These are phyloP conservation scores for Sporothrix schenckii DNA, from an alignment of 2,329 filamentous ascomycete genomes.

Conservation along the genomic window DNA sequence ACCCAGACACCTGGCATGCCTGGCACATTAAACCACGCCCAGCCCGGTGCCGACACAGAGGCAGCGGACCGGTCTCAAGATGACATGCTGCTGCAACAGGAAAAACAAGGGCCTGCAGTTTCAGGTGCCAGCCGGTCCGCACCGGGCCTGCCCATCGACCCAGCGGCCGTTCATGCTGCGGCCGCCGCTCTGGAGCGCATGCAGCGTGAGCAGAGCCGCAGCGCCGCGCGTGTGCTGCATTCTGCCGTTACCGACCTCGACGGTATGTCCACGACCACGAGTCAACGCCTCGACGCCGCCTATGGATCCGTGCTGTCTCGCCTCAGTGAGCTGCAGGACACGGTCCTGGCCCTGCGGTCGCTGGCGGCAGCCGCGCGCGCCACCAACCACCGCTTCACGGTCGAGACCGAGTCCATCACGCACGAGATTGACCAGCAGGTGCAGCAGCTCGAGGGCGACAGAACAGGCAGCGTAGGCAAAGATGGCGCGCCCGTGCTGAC, in stretches of 20 bases:
- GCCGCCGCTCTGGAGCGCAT: constrained; percentile 34
- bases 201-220: constrained; percentile 32
- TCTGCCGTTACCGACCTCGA: constrained; percentile 31
- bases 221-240: constrained; percentile 31
- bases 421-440: constrained; percentile 65
- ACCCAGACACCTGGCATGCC: not conserved
- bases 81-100: constrained; percentile 11
- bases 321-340: constrained; percentile 64
- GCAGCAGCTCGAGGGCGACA: constrained; percentile 11
- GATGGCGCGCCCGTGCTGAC: constrained; percentile 56
- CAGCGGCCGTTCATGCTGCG: constrained; percentile 31
- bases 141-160: not conserved
- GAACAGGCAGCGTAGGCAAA: not conserved
- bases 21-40: not conserved
- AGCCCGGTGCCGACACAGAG: not conserved
- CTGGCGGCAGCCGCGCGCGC: constrained; percentile 64
- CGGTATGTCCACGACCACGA: constrained; percentile 58
- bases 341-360: constrained; percentile 65
- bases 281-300: constrained; percentile 69
- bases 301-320: constrained; percentile 76
- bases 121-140: not conserved
- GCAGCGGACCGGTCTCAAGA: not conserved
- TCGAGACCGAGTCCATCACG: constrained; percentile 61
- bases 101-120: not conserved
- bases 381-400: constrained; percentile 61